Base-by-base conservation (phyloP, 345 rosid species). In the Mallotus nudiflorus region DNA sequence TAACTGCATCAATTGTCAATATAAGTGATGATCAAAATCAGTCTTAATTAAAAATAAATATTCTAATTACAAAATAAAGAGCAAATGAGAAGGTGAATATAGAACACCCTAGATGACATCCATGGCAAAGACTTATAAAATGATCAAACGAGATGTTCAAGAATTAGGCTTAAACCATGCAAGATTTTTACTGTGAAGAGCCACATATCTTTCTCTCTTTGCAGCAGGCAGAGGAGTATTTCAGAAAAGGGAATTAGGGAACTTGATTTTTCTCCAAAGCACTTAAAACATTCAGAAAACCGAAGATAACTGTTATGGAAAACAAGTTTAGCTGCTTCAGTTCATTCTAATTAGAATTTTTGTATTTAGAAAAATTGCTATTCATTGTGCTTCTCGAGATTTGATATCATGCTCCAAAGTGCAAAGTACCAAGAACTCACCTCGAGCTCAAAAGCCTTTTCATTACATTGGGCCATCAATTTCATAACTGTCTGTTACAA, bases 401-500 rank as follows among this genome's bases (percentile, higher is more conserved):
- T 10, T 42, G 53, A 19, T 50, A 15, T n/a, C 20, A 11, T 52
- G 54, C 67, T 50, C 54, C 12, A 62, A 73, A 51, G 67, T 13
- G 14, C 14, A 1, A 42, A 42, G 46, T 12, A 42, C 14, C 2
- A 1, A 42, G 14, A 3, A 66, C 82, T 78, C 68, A 92, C 98
- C 98, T 92, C 99, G 52, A 96, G 85, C 81, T 92, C 99, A 88
- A 96, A 96, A 81, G 88, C 85, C 80, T 86, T 92, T 76, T 96
- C 99, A 77, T 91, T 91, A 78, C 96, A 91, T 71, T 96, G 96
- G 65, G 90, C 85, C 99, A 92, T 92, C 85, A 96, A 80, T 80
- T 83, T 89, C 88, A 80, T 86, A 48, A 96, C 91, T 60, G 86
- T 92, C 99, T 96, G 95, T 80, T 60, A 46, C 78, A 76, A 77